Base-by-base conservation (phyloP, 148 eudicot genomes). In the Selenicereus undatus region DNA sequence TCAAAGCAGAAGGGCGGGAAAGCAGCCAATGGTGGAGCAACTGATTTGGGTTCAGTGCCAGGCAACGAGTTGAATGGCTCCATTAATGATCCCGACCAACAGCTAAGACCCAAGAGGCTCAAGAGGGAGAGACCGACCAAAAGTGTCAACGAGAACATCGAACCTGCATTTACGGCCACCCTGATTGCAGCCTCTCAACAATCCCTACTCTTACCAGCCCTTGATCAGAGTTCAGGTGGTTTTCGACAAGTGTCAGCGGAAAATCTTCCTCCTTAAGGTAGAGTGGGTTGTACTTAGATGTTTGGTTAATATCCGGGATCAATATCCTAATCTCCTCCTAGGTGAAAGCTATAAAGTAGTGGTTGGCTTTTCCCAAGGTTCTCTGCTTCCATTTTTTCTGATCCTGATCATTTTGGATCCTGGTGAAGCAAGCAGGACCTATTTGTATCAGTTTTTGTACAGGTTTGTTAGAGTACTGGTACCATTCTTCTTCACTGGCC, bases 71-170 rank as follows among this genome's bases (percentile, higher is more conserved):
- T 88, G 21, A 90, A 87, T 69, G 95, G 86, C 64, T 79, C 79
- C 43, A 36, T 80, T 48, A 82, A 73, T 48, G 76, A 85, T 79
- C 29, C 81, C 16, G 90, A 84, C 51, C 79, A 56, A 54, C 88
- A 78, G 58, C 91, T 84, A 77, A 89, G 85, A 85, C 85, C 96
- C 27, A 93, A 93, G 88, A 90, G 94, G 81, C 83, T 85, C 72
- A 91, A 93, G 85, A 89, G 97, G 81, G 91, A 93, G 87, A 88
- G 98, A 77, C 93, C 92, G 11, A 95, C 98, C 20, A 95, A 93
- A 91, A 95, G 97, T 74, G 94, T 95, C 39, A 93, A 95, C 64
- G 97, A 93, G 81, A 84, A 83, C 70, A 85, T 95, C 27, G 97
- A 93, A 83, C 94, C 97, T 22, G 95, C 94, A 72, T 88, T 82